Conservation (phyloP, 169 alveolate genomes). For the Plasmodium gonderi region DNA sequence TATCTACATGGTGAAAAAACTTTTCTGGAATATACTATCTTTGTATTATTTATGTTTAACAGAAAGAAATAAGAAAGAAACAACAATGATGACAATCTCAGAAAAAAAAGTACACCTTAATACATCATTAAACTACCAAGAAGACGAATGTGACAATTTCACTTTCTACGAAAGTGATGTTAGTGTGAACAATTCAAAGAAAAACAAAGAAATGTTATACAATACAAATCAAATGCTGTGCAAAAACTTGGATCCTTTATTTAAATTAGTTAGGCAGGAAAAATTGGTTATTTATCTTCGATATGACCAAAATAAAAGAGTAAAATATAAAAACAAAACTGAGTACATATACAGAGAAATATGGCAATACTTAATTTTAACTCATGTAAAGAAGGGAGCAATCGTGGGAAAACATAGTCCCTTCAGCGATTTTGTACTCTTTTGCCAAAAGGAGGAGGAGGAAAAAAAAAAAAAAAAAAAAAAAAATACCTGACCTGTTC, state of each 20-base stretch:
- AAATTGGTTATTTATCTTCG: conserved; percentile 50
- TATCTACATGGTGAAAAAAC: conserved; percentile 52
- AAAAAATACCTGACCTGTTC: not conserved
- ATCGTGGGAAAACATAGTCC: not conserved
- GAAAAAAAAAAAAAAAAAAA: not conserved
- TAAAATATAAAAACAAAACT: conserved; percentile 58
- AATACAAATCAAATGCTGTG: conserved; percentile 32
- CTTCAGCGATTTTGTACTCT: conserved; percentile 29
- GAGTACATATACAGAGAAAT: conserved; percentile 37
- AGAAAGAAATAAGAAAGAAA: not conserved
- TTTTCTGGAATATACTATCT: conserved; percentile 64
- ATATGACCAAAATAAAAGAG: conserved; percentile 56
- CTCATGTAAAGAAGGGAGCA: not conserved
- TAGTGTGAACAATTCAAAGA: conserved; percentile 46
- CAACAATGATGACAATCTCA: not conserved
- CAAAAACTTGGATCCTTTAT: conserved; percentile 23
- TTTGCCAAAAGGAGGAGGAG: not conserved
- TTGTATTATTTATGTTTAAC: conserved; percentile 28
- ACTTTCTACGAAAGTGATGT: conserved; percentile 53
- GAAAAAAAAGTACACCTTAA: not conserved
- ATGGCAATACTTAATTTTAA: conserved; percentile 54
- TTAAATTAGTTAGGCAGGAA: conserved; percentile 29
- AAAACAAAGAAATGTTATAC: conserved; percentile 11
- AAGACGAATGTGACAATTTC: not conserved
- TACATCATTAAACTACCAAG: not conserved